Evolutionary conservation across 805 yeast species (phyloP), one percentile per base, ranked within the genome.

Genomic region (Groenewaldozyma tartarivorans): DNA sequence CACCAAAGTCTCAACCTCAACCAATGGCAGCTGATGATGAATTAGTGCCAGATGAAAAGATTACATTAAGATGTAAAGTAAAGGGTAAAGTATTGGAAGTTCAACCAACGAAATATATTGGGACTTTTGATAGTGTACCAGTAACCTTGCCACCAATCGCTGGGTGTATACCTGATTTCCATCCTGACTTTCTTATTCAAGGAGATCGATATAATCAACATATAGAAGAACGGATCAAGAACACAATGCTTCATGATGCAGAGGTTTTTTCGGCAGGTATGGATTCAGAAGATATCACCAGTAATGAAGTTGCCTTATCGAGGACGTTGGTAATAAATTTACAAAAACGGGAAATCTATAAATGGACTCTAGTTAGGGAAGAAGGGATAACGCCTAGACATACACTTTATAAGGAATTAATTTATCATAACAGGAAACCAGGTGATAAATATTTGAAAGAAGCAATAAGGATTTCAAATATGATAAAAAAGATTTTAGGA

Each of bases 101-200:
- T 19, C 24, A n/a, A 5, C 35, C 41, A 7, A 30, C 15, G 11
- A 26, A 30, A 5, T 22, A 15, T n/a, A n/a, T 18, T 11, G 35
- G 20, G 4, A 17, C 35, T 16, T n/a, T 32, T 7, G 41, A 38
- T n/a, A 6, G 19, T 5, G 33, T 19, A 13, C 45, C 45, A 13
- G 35, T 42, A 13, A 45, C 42, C 20, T 44, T 48, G 4, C 50
- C 52, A 13, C 49, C 51, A 11, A 41, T 51, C 3, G 56, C 50
- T 2, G 56, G 56, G 4, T 48, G 49, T 24, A 32, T 49, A 6
- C 44, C 52, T 1, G 53, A 50, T 15, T 42, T 49, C 35, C 56
- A 52, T 38, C 56, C 56, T 17, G 55, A 51, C 19, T 52, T 51
- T 27, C 15, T 42, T n/a, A 20, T 52, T 6, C 56, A 52, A 35